phyloP scores from a whole-genome alignment of 257 asterid species.

The Solanum medicagineum region DNA sequence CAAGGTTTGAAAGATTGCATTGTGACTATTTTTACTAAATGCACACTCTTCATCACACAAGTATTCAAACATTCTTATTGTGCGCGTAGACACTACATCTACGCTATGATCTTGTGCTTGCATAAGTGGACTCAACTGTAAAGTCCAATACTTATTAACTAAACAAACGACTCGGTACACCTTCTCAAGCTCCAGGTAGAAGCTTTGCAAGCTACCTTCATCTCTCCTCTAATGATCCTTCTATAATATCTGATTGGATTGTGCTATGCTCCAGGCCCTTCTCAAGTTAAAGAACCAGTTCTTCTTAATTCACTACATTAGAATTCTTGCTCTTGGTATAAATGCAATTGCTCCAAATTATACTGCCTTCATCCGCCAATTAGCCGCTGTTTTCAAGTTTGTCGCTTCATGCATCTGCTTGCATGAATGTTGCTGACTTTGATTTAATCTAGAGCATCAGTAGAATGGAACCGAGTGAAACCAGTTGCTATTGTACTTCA shows the following conservation, averaged over 20 bases:
- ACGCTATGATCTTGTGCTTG: neutral
- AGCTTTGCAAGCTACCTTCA: neutral
- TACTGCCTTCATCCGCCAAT: neutral
- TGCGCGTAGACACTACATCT: neutral
- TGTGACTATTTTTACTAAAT: neutral
- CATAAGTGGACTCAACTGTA: neutral
- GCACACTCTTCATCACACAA: neutral
- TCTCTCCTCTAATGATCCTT: neutral
- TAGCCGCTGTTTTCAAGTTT: neutral
- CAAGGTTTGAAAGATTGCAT: neutral
- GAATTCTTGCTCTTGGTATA: neutral
- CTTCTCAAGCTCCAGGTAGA: neutral
- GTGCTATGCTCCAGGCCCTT: neutral
- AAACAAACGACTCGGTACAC: neutral
- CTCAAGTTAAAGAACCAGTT: neutral
- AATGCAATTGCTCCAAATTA: neutral
- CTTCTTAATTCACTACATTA: neutral
- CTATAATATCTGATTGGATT: neutral
- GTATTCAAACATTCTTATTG: neutral
- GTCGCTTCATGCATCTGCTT: neutral
- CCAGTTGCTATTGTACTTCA: neutral
- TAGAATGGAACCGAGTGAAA: neutral
- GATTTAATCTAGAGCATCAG: neutral
- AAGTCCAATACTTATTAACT: neutral
- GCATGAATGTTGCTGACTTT: neutral